Percentiles rank a stretch among this genome's conserved stretches.
Evolutionary conservation across 2,329 filamentous ascomycete genomes (phyloP).

Genomic region (Colletotrichum sp.): DNA sequence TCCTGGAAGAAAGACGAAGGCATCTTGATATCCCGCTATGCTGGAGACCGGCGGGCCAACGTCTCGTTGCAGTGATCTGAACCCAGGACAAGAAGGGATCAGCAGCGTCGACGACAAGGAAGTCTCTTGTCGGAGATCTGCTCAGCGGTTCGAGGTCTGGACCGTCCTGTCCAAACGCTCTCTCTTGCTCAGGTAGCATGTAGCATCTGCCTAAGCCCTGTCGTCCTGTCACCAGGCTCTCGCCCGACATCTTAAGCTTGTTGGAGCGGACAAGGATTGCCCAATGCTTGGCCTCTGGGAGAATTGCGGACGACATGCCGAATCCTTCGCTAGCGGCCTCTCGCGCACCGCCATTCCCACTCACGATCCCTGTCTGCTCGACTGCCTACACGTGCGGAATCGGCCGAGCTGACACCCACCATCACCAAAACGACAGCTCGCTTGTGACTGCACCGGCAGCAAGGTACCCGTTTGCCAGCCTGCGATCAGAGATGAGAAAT

Average conservation of each 20-base stretch:
- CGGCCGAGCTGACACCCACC: not conserved
- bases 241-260: constrained; percentile 7
- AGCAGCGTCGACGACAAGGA: not conserved
- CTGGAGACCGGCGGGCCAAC: not conserved
- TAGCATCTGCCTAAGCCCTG: not conserved
- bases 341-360: not conserved
- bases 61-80: not conserved
- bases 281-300: not conserved
- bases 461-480: not conserved
- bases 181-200: not conserved
- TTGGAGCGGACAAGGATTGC: not conserved
- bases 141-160: not conserved
- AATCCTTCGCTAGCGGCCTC: not conserved
- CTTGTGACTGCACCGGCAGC: not conserved
- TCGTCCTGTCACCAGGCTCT: not conserved
- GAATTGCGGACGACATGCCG: not conserved
- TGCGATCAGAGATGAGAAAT: not conserved
- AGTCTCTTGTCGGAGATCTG: not conserved
- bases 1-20: not conserved
- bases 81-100: not conserved
- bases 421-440: not conserved
- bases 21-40: not conserved
- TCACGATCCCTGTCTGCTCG: not conserved
- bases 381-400: constrained; percentile 13
- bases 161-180: not conserved